A percentile compares a stretch with the other conserved stretches of the same genome.
Conservation (phyloP, 495 filamentous ascomycete genomes). For the Aeminium ludgeri region DNA sequence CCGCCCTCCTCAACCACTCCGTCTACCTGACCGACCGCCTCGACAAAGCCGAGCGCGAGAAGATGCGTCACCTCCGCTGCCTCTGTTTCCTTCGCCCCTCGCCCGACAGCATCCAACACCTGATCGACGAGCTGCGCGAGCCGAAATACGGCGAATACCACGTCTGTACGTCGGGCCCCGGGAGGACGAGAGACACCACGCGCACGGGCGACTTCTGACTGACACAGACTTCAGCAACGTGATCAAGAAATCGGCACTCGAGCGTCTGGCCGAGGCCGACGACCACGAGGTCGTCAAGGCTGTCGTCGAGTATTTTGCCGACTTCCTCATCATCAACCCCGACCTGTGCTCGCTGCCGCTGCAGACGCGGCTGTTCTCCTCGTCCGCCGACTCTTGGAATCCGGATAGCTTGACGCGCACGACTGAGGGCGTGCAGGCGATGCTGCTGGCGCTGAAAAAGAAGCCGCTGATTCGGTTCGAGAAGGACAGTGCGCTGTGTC, state of each 20-base stretch:
- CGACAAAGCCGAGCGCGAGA: conserved; percentile 79
- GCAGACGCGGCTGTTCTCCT: conserved; percentile 55
- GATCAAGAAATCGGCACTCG: conserved; percentile 87
- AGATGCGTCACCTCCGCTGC: conserved; percentile 94
- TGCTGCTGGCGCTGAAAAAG: conserved; percentile 80
- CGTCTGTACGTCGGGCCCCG: conserved; percentile 37
- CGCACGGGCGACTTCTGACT: conserved; percentile 13
- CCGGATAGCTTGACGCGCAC: conserved; percentile 66
- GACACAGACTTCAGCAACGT: conserved; percentile 75
- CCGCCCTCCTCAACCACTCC: conserved; percentile 86
- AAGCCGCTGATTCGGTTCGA: conserved; percentile 88
- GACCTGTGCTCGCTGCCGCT: conserved; percentile 78
- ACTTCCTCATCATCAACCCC: conserved; percentile 87
- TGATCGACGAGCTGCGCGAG: conserved; percentile 90
- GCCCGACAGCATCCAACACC: conserved; percentile 71
- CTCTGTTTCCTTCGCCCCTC: conserved; percentile 86
- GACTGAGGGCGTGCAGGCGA: conserved; percentile 69
- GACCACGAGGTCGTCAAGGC: conserved; percentile 87
- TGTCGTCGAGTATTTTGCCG: conserved; percentile 89
- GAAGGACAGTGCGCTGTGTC: conserved; percentile 76
- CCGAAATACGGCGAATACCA: conserved; percentile 97
- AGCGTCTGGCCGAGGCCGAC: conserved; percentile 91
- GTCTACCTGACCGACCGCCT: conserved; percentile 94
- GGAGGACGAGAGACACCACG: not conserved
- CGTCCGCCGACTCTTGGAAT: conserved; percentile 76